Conservation (phyloP, 352 stramenopile genomes). For the Pythium chondricola region DNA sequence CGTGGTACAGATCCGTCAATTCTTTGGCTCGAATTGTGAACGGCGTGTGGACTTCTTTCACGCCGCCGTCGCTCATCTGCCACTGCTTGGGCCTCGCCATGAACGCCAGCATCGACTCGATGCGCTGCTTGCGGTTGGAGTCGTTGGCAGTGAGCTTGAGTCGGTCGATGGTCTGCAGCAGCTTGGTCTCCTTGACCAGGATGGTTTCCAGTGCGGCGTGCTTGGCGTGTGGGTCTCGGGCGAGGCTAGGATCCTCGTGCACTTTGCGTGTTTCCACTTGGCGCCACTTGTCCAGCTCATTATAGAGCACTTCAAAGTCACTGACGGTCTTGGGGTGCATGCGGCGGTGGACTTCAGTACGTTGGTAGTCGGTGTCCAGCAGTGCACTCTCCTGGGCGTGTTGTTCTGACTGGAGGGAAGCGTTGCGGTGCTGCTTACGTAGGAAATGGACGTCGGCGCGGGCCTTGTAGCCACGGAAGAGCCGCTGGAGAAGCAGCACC, state of each 20-base stretch:
- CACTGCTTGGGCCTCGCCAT: constrained; percentile 89
- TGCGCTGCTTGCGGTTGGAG: constrained; percentile 75
- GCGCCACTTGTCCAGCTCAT: constrained; percentile 91
- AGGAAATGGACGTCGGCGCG: constrained; percentile 42
- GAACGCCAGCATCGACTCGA: constrained; percentile 84
- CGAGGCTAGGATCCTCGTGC: constrained; percentile 30
- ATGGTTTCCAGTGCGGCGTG: constrained; percentile 52
- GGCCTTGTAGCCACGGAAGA: constrained; percentile 82
- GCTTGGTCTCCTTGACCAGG: constrained; percentile 75
- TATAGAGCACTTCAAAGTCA: constrained; percentile 92
- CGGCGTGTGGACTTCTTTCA: constrained; percentile 88
- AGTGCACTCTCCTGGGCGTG: constrained; percentile 46
- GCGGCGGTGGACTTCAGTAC: constrained; percentile 75
- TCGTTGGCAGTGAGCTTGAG: constrained; percentile 81
- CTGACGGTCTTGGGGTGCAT: constrained; percentile 81
- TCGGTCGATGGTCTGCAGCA: constrained; percentile 86
- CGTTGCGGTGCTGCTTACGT: constrained; percentile 29
- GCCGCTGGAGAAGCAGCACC: constrained; percentile 80
- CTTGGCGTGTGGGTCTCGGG: constrained; percentile 15
- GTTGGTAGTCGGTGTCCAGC: constrained; percentile 42
- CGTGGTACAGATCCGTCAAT: constrained; percentile 84
- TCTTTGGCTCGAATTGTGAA: constrained; percentile 86
- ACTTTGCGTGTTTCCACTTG: constrained; percentile 80
- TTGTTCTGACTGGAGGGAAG: constrained; percentile 22
- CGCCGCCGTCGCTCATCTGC: constrained; percentile 88